phyloP scores from a whole-genome alignment of 768 basidiomycete species.

The Jaapia argillacea region DNA sequence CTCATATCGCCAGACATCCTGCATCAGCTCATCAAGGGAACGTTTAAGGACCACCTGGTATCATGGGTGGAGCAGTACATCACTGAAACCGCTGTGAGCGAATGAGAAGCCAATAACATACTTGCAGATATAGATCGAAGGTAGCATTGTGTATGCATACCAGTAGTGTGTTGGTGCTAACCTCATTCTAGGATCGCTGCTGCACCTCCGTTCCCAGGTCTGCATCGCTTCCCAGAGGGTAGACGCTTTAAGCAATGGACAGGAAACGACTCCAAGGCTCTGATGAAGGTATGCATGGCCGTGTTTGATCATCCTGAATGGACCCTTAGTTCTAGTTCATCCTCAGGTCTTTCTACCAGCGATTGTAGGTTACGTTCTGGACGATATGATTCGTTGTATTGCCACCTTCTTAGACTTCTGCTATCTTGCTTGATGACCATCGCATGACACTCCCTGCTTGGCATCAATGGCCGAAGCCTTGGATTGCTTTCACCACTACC shows the following conservation, averaged over 20 bases:
- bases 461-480: conserved; percentile 6
- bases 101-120: conserved; percentile 11
- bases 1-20: conserved; percentile 21
- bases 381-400: conserved; percentile 14
- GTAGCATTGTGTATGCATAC: conserved; percentile 1
- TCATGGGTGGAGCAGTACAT: conserved; percentile 22
- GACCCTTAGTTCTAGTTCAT: not conserved
- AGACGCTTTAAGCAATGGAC: conserved; percentile 28
- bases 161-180: not conserved
- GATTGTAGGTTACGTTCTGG: conserved; percentile 18
- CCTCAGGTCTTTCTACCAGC: conserved; percentile 15
- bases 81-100: conserved; percentile 6
- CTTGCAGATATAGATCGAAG: conserved; percentile 22
- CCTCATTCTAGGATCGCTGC: conserved; percentile 16
- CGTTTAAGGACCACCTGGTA: conserved; percentile 29
- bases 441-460: conserved; percentile 12
- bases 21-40: conserved; percentile 26
- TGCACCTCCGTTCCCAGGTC: conserved; percentile 16
- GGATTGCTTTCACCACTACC: not conserved
- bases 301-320: not conserved
- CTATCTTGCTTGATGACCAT: conserved; percentile 15
- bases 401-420: conserved; percentile 22
- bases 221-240: conserved; percentile 21
- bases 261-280: conserved; percentile 24
- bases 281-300: conserved; percentile 23